These are phyloP conservation scores for Funneliformis mosseae DNA, from an alignment of 192 early-diverging fungal species.

Conservation along the genomic window DNA sequence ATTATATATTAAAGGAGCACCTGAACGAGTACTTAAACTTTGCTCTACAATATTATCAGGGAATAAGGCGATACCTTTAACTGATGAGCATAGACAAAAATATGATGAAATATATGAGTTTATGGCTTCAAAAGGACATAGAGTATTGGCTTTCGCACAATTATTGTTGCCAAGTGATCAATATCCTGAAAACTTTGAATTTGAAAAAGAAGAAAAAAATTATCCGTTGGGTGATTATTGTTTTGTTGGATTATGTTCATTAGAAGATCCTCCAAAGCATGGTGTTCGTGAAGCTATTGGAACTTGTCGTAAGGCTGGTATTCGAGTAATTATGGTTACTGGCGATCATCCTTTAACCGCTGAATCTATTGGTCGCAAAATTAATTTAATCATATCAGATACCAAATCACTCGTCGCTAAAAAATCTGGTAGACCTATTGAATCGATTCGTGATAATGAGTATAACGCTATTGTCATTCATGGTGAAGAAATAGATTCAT, in stretches of 20 bases:
- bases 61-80: slow-evolving; percentile 62
- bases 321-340: slow-evolving; percentile 99
- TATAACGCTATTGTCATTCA: slow-evolving; percentile 90
- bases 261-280: slow-evolving; percentile 97
- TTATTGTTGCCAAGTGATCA: slow-evolving; percentile 64
- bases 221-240: slow-evolving; percentile 67
- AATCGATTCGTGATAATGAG: slow-evolving; percentile 76
- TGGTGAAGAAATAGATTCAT: slow-evolving; percentile 81
- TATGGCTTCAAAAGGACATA: slow-evolving; percentile 92
- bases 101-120: slow-evolving; percentile 82
- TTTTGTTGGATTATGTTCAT: slow-evolving; percentile 86
- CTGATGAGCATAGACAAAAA: slow-evolving; percentile 60
- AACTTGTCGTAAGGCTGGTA: slow-evolving; percentile 87
- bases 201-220: slow-evolving; percentile 76
- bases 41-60: slow-evolving; percentile 76
- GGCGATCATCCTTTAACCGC: slow-evolving; percentile 96
- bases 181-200: slow-evolving; percentile 75
- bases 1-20: slow-evolving; percentile 92
- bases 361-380: slow-evolving; percentile 95
- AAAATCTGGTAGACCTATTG: slow-evolving; percentile 60
- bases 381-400: slow-evolving; percentile 91
- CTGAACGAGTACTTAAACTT: slow-evolving; percentile 84
- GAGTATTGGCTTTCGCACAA: slow-evolving; percentile 92
- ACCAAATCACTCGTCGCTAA: slow-evolving; percentile 79
- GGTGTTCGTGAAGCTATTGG: slow-evolving; percentile 98